Percentiles rank a stretch among this genome's conserved stretches.
These are phyloP conservation scores for Pseudovirgaria hyperparasitica DNA, from an alignment of 2,329 filamentous ascomycete species.

Conservation along the genomic window DNA sequence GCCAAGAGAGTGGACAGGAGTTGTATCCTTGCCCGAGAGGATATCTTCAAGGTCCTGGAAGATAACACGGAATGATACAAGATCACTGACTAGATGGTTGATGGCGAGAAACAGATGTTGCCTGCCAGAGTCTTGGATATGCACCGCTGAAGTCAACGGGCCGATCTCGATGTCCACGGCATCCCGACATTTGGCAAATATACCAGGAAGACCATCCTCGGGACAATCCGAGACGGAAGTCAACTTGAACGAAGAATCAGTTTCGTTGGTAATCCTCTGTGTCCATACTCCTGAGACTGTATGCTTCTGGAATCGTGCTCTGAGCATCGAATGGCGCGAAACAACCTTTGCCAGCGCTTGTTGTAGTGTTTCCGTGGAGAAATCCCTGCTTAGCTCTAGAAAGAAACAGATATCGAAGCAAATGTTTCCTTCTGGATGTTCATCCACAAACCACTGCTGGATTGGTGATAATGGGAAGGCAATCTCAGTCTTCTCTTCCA, in stretches of 20 bases:
- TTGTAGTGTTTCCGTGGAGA: too few relatives aligned
- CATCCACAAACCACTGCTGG: too few relatives aligned
- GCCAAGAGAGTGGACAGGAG: conserved; percentile 16
- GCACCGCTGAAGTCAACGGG: conserved; percentile 19
- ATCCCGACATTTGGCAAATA: conserved; percentile 19
- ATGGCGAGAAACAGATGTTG: conserved; percentile 21
- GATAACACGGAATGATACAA: conserved; percentile 35
- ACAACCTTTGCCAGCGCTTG: conserved; percentile 14
- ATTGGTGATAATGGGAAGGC: too few relatives aligned
- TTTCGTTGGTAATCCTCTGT: conserved; percentile 18
- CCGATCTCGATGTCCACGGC: conserved; percentile 14
- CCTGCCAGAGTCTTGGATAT: conserved; percentile 19
- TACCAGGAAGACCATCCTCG: conserved; percentile 14
- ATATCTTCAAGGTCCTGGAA: conserved; percentile 31
- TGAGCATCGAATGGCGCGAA: conserved; percentile 19
- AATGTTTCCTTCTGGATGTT: too few relatives aligned
- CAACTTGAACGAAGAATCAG: conserved; percentile 15
- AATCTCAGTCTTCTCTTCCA: too few relatives aligned
- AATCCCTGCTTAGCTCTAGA: too few relatives aligned
- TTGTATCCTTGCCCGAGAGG: conserved; percentile 14
- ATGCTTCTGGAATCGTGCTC: conserved; percentile 15
- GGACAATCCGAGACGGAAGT: conserved; percentile 10
- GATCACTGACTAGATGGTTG: conserved; percentile 29
- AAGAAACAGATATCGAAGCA: too few relatives aligned
- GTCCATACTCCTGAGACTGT: conserved; percentile 17